phyloP scores from a whole-genome alignment of 495 filamentous ascomycete species.

The Annulohypoxylon maeteangense region DNA sequence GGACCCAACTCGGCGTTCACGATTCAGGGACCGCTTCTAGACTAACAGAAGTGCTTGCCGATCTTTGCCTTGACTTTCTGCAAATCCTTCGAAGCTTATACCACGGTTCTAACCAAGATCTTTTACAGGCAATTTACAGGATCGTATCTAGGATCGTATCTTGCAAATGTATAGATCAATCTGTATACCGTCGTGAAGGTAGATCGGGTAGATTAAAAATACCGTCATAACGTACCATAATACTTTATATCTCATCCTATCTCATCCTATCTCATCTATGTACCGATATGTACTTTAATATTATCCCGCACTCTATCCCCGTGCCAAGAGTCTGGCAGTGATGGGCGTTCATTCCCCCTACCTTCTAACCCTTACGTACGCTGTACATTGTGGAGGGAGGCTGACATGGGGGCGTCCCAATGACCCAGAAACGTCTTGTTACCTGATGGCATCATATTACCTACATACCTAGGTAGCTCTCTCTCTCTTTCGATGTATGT shows the following conservation, averaged over 20 bases:
- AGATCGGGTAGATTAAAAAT: background rate
- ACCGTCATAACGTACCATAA: background rate
- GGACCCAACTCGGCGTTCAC: conserved; percentile 32
- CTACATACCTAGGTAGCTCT: too few relatives aligned
- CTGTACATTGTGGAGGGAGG: background rate
- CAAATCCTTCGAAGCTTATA: background rate
- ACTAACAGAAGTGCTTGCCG: conserved; percentile 8
- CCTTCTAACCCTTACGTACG: background rate
- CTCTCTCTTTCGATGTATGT: too few relatives aligned
- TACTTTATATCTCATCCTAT: background rate
- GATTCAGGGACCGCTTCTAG: conserved; percentile 38
- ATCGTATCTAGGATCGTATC: background rate
- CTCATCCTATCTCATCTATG: background rate
- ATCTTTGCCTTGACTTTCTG: conserved; percentile 12
- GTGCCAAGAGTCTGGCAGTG: conserved; percentile 32
- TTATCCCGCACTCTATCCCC: conserved; percentile 35
- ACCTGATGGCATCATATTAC: conserved; percentile 38
- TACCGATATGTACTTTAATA: conserved; percentile 8
- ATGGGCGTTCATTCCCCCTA: conserved; percentile 2
- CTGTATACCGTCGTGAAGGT: background rate
- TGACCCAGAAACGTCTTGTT: conserved; percentile 22
- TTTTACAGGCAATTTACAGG: conserved; percentile 3
- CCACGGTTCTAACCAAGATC: conserved; percentile 7
- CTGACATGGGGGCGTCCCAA: conserved; percentile 30
- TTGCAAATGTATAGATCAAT: background rate